Evolutionary conservation across 768 basidiomycete genomes (phyloP).

Genomic region (Lenzites betulinus): DNA sequence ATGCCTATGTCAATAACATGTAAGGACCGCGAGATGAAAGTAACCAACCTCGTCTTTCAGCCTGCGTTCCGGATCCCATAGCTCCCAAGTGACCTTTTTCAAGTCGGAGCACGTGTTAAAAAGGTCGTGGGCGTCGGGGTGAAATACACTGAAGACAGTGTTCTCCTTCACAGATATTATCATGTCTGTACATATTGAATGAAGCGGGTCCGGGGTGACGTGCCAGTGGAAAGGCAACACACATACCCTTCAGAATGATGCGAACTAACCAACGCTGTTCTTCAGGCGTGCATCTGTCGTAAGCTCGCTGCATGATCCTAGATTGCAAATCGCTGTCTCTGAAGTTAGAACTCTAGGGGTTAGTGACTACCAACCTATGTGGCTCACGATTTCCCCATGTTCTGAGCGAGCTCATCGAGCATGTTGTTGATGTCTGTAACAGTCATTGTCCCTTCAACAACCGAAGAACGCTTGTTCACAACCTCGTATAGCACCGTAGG

Average conservation of each 20-base stretch:
- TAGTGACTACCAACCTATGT: neutral
- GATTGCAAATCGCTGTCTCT: slow-evolving; percentile 69
- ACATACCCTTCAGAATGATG: slow-evolving; percentile 88
- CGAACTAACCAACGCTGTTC: slow-evolving; percentile 97
- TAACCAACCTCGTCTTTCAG: slow-evolving; percentile 55
- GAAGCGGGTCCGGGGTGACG: neutral
- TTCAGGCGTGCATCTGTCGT: slow-evolving; percentile 76
- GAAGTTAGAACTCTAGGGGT: slow-evolving; percentile 8
- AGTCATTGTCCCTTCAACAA: slow-evolving; percentile 70
- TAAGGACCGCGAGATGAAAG: no score
- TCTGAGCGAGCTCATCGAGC: slow-evolving; percentile 75
- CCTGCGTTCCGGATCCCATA: slow-evolving; percentile 74
- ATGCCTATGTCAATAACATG: neutral
- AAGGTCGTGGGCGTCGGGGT: slow-evolving; percentile 90
- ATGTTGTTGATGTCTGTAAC: slow-evolving; percentile 84
- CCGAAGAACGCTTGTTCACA: slow-evolving; percentile 79
- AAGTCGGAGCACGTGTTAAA: slow-evolving; percentile 98
- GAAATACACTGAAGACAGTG: slow-evolving; percentile 87
- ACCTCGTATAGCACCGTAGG: slow-evolving; percentile 86
- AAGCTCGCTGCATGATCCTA: slow-evolving; percentile 73
- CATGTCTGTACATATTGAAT: slow-evolving; percentile 63
- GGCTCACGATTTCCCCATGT: slow-evolving; percentile 73
- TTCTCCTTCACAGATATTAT: slow-evolving; percentile 92
- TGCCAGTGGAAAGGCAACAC: neutral
- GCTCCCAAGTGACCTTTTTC: slow-evolving; percentile 88